Percentiles rank a stretch among this genome's conserved stretches.
These are phyloP conservation scores for Sarcomyxa edulis DNA, from an alignment of 768 basidiomycete genomes.

Conservation along the genomic window DNA sequence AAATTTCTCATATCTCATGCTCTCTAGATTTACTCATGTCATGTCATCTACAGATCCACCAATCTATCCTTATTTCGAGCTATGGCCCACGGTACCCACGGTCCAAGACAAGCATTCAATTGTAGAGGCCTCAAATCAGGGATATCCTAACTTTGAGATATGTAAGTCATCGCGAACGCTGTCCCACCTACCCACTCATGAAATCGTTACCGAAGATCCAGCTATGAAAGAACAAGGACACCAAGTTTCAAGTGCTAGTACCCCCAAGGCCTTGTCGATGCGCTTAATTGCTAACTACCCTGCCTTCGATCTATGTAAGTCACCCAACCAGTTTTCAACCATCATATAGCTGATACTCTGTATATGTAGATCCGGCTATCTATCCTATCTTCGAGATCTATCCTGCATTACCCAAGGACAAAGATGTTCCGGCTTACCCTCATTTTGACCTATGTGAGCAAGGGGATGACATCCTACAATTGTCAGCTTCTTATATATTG, in stretches of 20 bases:
- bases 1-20: too few species aligned
- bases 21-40: not conserved
- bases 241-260: too few species aligned
- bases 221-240: too few species aligned
- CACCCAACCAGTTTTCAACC: not conserved
- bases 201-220: constrained; percentile 34
- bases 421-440: too few species aligned
- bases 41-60: constrained; percentile 16
- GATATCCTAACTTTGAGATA: constrained; percentile 13
- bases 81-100: constrained; percentile 30
- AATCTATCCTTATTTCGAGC: constrained; percentile 28
- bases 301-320: constrained; percentile 8
- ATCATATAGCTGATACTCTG: not conserved
- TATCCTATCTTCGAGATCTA: constrained; percentile 30
- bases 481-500: too few species aligned
- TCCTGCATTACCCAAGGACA: too few species aligned
- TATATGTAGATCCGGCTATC: constrained; percentile 17
- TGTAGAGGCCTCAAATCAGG: too few species aligned
- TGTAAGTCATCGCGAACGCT: too few species aligned
- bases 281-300: constrained; percentile 7
- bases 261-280: constrained; percentile 8
- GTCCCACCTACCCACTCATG: constrained; percentile 19
- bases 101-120: too few species aligned
- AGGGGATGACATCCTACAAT: too few species aligned
- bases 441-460: too few species aligned